A percentile compares a stretch with the other conserved stretches of the same genome.
Evolutionary conservation across 2,329 filamentous ascomycete genomes (phyloP).

Genomic region (Trichoderma simmonsii): DNA sequence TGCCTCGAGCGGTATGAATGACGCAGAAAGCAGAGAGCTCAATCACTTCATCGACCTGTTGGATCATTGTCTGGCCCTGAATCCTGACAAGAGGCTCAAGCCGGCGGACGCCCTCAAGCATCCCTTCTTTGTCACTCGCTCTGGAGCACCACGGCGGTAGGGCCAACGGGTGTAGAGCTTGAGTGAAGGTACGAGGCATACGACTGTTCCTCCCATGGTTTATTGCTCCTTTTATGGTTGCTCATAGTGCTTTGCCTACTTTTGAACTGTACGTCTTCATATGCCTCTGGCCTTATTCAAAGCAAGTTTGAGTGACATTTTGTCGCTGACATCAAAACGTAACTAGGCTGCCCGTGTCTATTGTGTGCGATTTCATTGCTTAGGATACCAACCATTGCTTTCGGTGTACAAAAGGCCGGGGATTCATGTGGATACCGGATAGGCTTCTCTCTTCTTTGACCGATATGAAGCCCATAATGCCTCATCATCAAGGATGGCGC

Average conservation of each 20-base stretch:
- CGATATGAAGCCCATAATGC: not conserved
- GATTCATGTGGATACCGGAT: not conserved
- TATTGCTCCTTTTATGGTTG: not conserved
- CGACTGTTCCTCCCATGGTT: not conserved
- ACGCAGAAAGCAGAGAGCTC: constrained; percentile 72
- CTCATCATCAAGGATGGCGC: not conserved
- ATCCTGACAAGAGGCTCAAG: constrained; percentile 88
- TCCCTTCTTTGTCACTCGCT: constrained; percentile 67
- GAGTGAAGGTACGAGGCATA: not conserved
- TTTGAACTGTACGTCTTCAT: not conserved
- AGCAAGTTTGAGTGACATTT: not conserved
- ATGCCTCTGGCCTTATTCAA: not conserved
- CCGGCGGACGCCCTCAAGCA: constrained; percentile 83
- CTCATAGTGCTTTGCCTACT: not conserved
- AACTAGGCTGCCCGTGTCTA: not conserved
- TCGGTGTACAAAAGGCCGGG: not conserved
- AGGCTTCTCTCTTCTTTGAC: not conserved
- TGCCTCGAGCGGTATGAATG: constrained; percentile 69
- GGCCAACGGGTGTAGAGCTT: not conserved
- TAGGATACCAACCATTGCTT: not conserved
- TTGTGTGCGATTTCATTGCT: not conserved
- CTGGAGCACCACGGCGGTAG: constrained; percentile 28
- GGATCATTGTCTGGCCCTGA: constrained; percentile 82
- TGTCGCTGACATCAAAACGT: not conserved
- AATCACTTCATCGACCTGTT: constrained; percentile 82